phyloP scores from a whole-genome alignment of 805 yeast genomes.

The Cyberlindnera subsufficiens region DNA sequence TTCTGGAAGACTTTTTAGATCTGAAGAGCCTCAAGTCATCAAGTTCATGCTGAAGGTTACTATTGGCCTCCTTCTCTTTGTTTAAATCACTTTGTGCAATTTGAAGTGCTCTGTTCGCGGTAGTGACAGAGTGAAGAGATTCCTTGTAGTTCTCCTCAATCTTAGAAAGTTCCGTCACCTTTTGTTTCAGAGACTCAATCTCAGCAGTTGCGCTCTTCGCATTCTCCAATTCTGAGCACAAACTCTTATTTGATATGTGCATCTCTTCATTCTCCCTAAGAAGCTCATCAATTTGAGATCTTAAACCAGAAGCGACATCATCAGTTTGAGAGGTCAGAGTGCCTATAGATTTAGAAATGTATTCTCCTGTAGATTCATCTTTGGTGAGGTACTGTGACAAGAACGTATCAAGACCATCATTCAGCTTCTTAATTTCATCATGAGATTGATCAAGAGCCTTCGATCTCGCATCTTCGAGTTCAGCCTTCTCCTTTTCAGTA shows the following conservation, averaged over 20 bases:
- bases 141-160: conserved; percentile 65
- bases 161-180: conserved; percentile 30
- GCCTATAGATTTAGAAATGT: conserved; percentile 5
- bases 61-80: conserved; percentile 50
- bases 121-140: conserved; percentile 65
- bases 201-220: conserved; percentile 15
- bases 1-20: conserved; percentile 30
- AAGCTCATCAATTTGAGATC: conserved; percentile 51
- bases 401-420: conserved; percentile 23
- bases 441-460: conserved; percentile 24
- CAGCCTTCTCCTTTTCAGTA: conserved; percentile 38
- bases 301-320: conserved; percentile 29
- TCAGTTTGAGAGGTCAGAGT: not conserved
- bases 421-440: conserved; percentile 23
- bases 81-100: conserved; percentile 67
- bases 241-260: conserved; percentile 26
- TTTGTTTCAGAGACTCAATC: conserved; percentile 24
- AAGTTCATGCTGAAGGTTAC: conserved; percentile 54
- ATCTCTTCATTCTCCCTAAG: conserved; percentile 40
- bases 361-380: conserved; percentile 16
- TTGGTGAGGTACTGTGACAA: conserved; percentile 21
- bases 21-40: conserved; percentile 59
- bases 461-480: conserved; percentile 32
- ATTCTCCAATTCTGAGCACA: conserved; percentile 28
- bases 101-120: conserved; percentile 68